Conservation (phyloP, 1,139 yeast species). For the Magnusiomyces tetraspermus region DNA sequence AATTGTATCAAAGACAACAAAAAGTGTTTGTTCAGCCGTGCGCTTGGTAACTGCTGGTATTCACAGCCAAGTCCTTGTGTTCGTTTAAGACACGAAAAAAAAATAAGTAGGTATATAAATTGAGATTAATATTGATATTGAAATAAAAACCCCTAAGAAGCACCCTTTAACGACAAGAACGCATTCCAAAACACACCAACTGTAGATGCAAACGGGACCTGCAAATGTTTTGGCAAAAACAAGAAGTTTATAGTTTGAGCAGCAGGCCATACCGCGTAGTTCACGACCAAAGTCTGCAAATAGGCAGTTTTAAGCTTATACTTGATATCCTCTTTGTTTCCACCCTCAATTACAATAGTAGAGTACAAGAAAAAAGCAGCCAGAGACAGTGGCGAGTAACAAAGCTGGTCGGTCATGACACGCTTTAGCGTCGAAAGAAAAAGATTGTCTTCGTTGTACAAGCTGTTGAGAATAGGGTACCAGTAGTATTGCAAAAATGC, state of each 20-base stretch:
- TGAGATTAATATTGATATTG: too few relatives aligned
- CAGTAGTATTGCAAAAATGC: conserved; percentile 82
- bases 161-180: conserved; percentile 45
- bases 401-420: conserved; percentile 79
- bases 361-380: conserved; percentile 77
- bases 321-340: conserved; percentile 54
- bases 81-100: too few relatives aligned
- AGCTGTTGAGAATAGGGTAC: conserved; percentile 71
- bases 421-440: conserved; percentile 75
- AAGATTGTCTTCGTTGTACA: conserved; percentile 67
- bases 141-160: neutral
- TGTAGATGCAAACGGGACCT: conserved; percentile 86
- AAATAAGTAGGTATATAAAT: too few relatives aligned
- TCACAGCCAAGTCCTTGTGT: too few relatives aligned
- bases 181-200: conserved; percentile 92
- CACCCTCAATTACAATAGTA: conserved; percentile 69
- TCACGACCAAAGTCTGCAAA: conserved; percentile 65
- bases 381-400: conserved; percentile 79
- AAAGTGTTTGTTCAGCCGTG: too few relatives aligned
- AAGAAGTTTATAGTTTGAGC: conserved; percentile 86
- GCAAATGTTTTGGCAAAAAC: conserved; percentile 65
- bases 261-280: conserved; percentile 88
- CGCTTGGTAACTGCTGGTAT: too few relatives aligned
- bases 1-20: too few relatives aligned
- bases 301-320: conserved; percentile 57